Percentiles rank a stretch among this genome's conserved stretches.
Conservation (phyloP, 2,329 filamentous ascomycete genomes). For the Colletotrichum destructivum region DNA sequence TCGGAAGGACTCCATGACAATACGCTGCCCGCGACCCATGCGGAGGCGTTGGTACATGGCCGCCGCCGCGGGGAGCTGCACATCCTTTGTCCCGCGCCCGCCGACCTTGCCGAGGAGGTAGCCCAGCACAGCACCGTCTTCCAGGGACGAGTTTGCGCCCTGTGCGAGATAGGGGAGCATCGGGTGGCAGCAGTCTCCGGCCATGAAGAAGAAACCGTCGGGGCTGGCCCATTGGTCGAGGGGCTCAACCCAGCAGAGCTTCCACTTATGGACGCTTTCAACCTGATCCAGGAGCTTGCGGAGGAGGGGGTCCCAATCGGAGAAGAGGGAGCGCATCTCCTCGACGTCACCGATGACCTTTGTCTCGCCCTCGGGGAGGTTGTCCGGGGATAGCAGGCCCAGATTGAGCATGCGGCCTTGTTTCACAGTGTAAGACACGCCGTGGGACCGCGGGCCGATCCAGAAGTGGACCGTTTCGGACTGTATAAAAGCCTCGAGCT, state of each 20-base stretch:
- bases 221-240: constrained; percentile 59
- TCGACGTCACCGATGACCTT: constrained; percentile 49
- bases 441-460: constrained; percentile 67
- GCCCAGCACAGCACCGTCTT: constrained; percentile 43
- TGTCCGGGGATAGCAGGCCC: constrained; percentile 45
- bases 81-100: neutral
- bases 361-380: constrained; percentile 38
- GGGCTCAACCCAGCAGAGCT: constrained; percentile 58
- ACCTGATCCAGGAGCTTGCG: constrained; percentile 53
- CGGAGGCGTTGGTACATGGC: constrained; percentile 43
- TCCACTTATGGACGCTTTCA: constrained; percentile 62
- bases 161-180: constrained; percentile 66
- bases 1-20: constrained; percentile 43
- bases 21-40: constrained; percentile 38
- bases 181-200: constrained; percentile 62
- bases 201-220: constrained; percentile 55
- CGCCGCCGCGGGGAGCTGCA: constrained; percentile 35
- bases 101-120: constrained; percentile 38
- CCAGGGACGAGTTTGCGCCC: constrained; percentile 51
- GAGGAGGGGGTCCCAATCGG: constrained; percentile 54
- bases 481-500: constrained; percentile 60
- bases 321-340: constrained; percentile 55
- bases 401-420: constrained; percentile 62
- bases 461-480: constrained; percentile 68
- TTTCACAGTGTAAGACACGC: constrained; percentile 62